Evolutionary conservation across 192 early-diverging fungal species (phyloP), one percentile per base, ranked within the genome.

Genomic region (Backusella mclennaniae): DNA sequence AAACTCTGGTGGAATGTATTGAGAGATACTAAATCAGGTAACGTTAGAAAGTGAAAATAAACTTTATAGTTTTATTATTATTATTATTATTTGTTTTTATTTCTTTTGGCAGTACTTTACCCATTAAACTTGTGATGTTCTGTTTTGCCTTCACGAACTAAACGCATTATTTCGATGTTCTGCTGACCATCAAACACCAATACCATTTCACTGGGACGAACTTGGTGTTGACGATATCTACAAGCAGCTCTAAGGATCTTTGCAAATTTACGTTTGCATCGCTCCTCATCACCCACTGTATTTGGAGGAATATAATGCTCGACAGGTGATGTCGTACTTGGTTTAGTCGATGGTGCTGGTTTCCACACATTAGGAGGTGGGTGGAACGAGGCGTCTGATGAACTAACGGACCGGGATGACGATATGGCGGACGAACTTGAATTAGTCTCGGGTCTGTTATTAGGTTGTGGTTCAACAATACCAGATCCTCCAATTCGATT

Each of bases 1-100:
- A 23, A 78, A n/a, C 53, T 78, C 77, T 35, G 77, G 77, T 8
- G 77, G 71, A 26, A 78, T 73, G 52, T 78, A 78, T 73, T 78
- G 77, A 14, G 77, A 42, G 14, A 69, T 67, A 14, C 77, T 77
- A 41, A 31, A 71, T 33, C 46, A 71, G 26, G 42, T 38, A 38
- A 73, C 41, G 36, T 56, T 59, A 73, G 49, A 56, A 26, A 63
- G 26, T 29, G 2, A 17, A 44, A 44, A 44, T 5, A 44, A 44
- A 44, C 53, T 23, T 23, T 26, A 59, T 59, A 29, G 56, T 21
- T 53, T 23, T 41, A 2, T 53, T 53, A 21, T 53, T 41, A 2
- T 53, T 53, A 21, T 53, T 53, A 29, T 26, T 59, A 59, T 59
- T 59, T 59, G 23, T 59, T 49, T 29, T 44, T 39, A 46, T 71